Conservation (phyloP, 2,329 filamentous ascomycete genomes). For the Fusarium devonianum region DNA sequence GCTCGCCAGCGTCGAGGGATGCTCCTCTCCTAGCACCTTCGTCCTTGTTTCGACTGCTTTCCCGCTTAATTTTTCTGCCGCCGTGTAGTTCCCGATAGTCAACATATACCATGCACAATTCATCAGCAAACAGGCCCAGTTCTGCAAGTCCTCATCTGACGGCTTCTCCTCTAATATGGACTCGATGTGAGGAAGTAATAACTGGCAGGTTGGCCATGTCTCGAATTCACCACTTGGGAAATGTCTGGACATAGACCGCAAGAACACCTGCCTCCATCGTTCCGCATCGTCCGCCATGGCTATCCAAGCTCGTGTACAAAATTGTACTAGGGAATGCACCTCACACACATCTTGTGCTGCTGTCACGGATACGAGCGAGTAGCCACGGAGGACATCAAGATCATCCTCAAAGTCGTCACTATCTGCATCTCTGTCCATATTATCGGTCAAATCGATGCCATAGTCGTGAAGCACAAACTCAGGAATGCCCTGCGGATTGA, state of each 20-base stretch:
- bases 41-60: background rate
- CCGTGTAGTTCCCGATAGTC: background rate
- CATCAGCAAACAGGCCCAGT: background rate
- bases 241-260: background rate
- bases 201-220: conserved; percentile 5
- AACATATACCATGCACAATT: background rate
- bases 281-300: background rate
- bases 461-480: background rate
- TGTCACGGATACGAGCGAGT: background rate
- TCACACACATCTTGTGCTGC: background rate
- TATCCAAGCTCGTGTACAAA: conserved; percentile 1
- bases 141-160: background rate
- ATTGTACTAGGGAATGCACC: background rate
- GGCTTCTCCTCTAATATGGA: background rate
- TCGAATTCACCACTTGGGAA: conserved; percentile 2
- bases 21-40: no score
- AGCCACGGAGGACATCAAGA: background rate
- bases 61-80: background rate
- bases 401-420: background rate
- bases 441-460: no score
- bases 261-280: conserved; percentile 2
- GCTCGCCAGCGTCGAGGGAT: background rate
- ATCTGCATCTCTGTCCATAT: no score
- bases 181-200: conserved; percentile 9
- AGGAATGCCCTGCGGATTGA: background rate